Percentiles rank a stretch among this genome's conserved stretches.
These are phyloP conservation scores for Paramecium biaurelia DNA, from an alignment of 73 alveolate genomes.

Conservation along the genomic window DNA sequence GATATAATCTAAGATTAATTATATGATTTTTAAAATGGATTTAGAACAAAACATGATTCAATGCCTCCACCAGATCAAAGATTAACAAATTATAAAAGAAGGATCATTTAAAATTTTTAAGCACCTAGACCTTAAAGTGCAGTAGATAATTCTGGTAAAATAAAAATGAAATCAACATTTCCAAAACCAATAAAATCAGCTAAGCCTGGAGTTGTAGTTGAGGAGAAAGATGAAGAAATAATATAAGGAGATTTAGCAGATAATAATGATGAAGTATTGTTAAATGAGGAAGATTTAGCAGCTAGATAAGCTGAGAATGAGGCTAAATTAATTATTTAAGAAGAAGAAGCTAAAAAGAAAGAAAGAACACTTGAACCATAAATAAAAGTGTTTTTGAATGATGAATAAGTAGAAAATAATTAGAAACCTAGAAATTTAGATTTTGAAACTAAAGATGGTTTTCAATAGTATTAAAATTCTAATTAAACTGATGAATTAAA, in stretches of 20 bases:
- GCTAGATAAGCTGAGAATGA: background rate
- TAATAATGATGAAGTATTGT: background rate
- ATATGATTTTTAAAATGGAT: slow-evolving; percentile 42
- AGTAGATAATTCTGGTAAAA: too few species aligned
- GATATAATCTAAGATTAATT: slow-evolving; percentile 29
- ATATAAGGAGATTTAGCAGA: background rate
- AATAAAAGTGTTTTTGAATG: slow-evolving; percentile 13
- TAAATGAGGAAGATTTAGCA: background rate
- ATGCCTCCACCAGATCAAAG: slow-evolving; percentile 5
- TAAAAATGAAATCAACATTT: slow-evolving; percentile 7
- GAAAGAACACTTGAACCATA: background rate
- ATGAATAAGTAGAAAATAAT: slow-evolving; percentile 13
- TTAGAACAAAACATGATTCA: slow-evolving; percentile 54
- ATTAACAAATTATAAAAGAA: background rate
- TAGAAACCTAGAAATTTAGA: background rate
- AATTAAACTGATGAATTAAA: background rate
- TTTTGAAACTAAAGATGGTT: slow-evolving; percentile 17
- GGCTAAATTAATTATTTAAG: background rate
- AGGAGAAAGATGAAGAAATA: background rate
- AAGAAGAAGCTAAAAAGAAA: slow-evolving; percentile 5
- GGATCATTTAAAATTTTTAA: background rate
- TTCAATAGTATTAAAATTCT: background rate
- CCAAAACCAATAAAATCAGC: slow-evolving; percentile 38
- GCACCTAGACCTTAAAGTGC: slow-evolving; percentile 45
- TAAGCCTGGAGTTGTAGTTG: background rate